Conservation (phyloP, 345 rosid genomes). For the Eucalyptus viminalis region DNA sequence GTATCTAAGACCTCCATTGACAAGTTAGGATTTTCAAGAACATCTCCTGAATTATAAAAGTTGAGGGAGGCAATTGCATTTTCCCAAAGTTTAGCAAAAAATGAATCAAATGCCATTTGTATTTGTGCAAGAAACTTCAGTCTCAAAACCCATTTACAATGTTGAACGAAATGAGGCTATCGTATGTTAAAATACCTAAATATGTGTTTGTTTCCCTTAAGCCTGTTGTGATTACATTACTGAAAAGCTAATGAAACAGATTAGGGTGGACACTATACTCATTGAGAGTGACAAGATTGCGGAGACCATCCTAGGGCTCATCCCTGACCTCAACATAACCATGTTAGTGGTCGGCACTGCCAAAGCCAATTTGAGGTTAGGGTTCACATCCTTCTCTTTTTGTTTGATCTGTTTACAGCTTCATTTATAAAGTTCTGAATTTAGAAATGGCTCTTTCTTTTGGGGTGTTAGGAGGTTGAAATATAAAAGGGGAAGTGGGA, state of each 20-base stretch:
- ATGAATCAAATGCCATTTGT: too few species aligned
- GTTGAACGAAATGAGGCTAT: background rate
- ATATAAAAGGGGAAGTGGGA: constrained; percentile 32
- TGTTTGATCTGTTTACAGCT: background rate
- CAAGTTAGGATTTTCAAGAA: background rate
- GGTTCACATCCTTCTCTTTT: background rate
- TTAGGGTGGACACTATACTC: constrained; percentile 62
- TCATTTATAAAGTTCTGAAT: background rate
- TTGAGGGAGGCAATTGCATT: background rate
- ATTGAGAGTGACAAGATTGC: constrained; percentile 63
- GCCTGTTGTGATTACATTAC: background rate
- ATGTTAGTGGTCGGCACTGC: constrained; percentile 71
- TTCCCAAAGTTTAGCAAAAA: background rate
- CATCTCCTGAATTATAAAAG: too few species aligned
- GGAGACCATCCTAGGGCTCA: constrained; percentile 57
- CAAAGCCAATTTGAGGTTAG: constrained; percentile 45
- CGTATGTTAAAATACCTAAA: background rate
- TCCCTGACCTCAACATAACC: constrained; percentile 57
- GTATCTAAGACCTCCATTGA: background rate
- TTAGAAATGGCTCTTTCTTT: background rate
- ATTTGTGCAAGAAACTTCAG: background rate
- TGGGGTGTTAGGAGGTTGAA: constrained; percentile 29
- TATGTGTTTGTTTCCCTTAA: background rate
- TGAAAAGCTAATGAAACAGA: background rate
- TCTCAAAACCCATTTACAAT: background rate